A percentile compares a stretch with the other conserved stretches of the same genome.
phyloP scores from a whole-genome alignment of 257 asterid species.

The Hygrophila difformis region DNA sequence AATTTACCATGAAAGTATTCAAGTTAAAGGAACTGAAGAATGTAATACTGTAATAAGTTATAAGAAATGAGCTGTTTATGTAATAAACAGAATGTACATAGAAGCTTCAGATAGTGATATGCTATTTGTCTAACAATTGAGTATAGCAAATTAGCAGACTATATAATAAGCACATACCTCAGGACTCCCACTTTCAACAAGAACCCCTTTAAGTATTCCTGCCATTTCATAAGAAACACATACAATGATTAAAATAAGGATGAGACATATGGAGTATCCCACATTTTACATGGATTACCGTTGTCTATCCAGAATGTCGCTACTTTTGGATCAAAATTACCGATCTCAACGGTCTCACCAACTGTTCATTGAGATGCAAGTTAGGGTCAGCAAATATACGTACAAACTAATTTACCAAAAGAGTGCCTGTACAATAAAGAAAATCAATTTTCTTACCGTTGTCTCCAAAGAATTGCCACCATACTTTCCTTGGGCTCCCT shows the following conservation, averaged over 20 bases:
- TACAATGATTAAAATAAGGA: neutral
- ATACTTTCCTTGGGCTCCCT: conserved; percentile 91
- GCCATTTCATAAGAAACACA: conserved; percentile 11
- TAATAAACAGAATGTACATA: too few relatives aligned
- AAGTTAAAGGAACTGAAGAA: too few relatives aligned
- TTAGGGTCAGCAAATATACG: conserved; percentile 16
- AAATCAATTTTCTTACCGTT: conserved; percentile 34
- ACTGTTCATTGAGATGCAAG: conserved; percentile 33
- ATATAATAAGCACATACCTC: too few relatives aligned
- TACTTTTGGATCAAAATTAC: conserved; percentile 67
- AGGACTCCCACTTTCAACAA: conserved; percentile 92
- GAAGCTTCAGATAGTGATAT: too few relatives aligned
- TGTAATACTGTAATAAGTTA: too few relatives aligned
- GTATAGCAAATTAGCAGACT: too few relatives aligned
- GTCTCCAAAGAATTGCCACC: conserved; percentile 99
- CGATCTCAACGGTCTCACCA: conserved; percentile 66
- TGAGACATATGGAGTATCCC: too few relatives aligned
- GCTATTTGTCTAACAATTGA: too few relatives aligned
- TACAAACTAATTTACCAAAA: neutral
- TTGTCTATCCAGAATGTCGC: conserved; percentile 95
- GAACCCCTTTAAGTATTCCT: conserved; percentile 85
- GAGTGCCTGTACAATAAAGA: neutral
- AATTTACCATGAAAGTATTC: too few relatives aligned
- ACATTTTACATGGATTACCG: conserved; percentile 28
- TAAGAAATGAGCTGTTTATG: too few relatives aligned